Evolutionary conservation across 2,329 filamentous ascomycete genomes (phyloP), one percentile per base, ranked within the genome.

Genomic region (Ceratocystiopsis minuta): DNA sequence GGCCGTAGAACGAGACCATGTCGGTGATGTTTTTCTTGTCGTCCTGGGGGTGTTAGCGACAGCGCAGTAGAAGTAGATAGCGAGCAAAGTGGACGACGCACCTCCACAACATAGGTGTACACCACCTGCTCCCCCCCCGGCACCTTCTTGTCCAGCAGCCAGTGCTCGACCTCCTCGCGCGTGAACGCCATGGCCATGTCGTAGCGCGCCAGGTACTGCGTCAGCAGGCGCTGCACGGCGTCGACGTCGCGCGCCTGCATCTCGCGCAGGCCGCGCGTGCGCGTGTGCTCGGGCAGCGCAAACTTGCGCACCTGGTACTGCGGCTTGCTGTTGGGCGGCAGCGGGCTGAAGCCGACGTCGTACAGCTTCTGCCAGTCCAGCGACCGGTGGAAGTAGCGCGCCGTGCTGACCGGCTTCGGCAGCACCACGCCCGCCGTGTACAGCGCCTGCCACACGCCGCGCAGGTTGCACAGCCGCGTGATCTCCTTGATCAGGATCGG

Each of bases 401-500:
- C 93, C 12, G 86, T 94, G 60, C 82, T 87, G 48, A 98, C 75
- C 5, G 90, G 90, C 34, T 80, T 93, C 24, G 90, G 90, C 2
- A 98, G 70, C 34, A 98, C 78, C 16, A 88, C 78, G 34, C 90
- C 90, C 24, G 80, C 90, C 1, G 90, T 98, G 65, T 95, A 96
- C 45, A 98, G 83, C 39, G 88, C 90, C 61, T 98, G 90, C 70
- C 81, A 96, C 50, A 92, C 80, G 43, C 79, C 82, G 49, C 81
- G 69, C 38, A 86, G 63, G 60, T 96, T 92, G 66, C 85, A 93
- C 48, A 86, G 74, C 38, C 90, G 80, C 6, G 90, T 98, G 52
- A 98, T 85, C 59, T 98, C 90, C 61, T 95, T 95, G 67, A 98
- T 98, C 41, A 98, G 74, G 2, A 96, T 81, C 0, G 90, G 90